Evolutionary conservation across 192 early-diverging fungal genomes (phyloP).

Genomic region (Coemansia aciculifera): DNA sequence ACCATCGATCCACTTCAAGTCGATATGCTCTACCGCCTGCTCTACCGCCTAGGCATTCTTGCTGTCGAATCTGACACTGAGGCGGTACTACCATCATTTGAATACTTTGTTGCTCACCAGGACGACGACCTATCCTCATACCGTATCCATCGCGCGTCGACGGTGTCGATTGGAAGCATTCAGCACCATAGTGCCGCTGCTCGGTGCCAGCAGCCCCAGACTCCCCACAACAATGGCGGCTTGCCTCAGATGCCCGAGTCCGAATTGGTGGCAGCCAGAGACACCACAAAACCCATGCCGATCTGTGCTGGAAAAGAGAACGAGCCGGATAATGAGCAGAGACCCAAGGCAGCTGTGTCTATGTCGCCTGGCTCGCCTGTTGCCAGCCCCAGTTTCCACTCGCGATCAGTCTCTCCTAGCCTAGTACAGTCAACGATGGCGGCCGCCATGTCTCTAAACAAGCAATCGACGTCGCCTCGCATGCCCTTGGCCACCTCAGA

Average conservation of each 20-base stretch:
- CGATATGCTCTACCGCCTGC: slow-evolving; percentile 36
- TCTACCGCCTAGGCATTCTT: slow-evolving; percentile 45
- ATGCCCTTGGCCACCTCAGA: not conserved
- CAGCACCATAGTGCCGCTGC: not conserved
- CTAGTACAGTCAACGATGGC: slow-evolving; percentile 19
- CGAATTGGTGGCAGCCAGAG: not conserved
- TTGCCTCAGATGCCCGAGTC: not conserved
- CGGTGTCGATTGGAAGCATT: slow-evolving; percentile 21
- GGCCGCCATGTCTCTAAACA: slow-evolving; percentile 15
- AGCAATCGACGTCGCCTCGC: slow-evolving; percentile 31
- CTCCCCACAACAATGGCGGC: not conserved
- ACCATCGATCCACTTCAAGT: slow-evolving; percentile 28
- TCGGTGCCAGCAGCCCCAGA: not conserved
- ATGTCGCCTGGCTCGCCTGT: not conserved
- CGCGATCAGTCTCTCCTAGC: slow-evolving; percentile 34
- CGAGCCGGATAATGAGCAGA: not conserved
- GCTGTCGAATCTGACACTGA: slow-evolving; percentile 36
- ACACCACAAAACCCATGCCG: not conserved
- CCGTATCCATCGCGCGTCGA: slow-evolving; percentile 41
- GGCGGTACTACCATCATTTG: slow-evolving; percentile 37
- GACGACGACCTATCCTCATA: slow-evolving; percentile 22
- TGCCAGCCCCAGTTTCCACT: not conserved
- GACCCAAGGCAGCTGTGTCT: not conserved
- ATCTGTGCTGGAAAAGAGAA: not conserved
- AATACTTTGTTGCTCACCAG: slow-evolving; percentile 41